Evolutionary conservation across 2,329 filamentous ascomycete species (phyloP).

Genomic region (Ustilaginoidea virens): DNA sequence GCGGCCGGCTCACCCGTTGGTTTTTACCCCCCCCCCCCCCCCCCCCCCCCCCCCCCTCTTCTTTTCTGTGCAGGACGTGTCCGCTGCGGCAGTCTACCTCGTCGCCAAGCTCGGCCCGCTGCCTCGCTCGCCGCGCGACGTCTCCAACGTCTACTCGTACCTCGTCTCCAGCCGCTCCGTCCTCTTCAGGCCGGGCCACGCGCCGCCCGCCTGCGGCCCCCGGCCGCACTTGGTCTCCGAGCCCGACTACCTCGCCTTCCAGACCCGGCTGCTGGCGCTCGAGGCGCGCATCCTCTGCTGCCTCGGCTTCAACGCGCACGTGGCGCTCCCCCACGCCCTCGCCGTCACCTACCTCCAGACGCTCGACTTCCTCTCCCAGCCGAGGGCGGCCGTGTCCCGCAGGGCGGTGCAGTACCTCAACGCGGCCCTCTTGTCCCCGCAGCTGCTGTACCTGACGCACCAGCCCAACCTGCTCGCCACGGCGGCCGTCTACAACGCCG

Average conservation of each 20-base stretch:
- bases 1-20: too few relatives aligned
- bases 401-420: conserved; percentile 70
- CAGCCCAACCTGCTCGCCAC: conserved; percentile 77
- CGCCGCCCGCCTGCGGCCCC: conserved; percentile 24
- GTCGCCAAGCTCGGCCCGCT: conserved; percentile 67
- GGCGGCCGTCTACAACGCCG: conserved; percentile 80
- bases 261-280: conserved; percentile 49
- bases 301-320: conserved; percentile 70
- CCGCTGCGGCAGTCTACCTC: conserved; percentile 68
- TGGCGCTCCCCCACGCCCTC: conserved; percentile 71
- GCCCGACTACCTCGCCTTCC: conserved; percentile 49
- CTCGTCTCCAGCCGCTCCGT: conserved; percentile 49
- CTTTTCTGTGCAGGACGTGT: conserved; percentile 46
- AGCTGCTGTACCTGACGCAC: conserved; percentile 81
- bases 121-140: conserved; percentile 61
- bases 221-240: conserved; percentile 57
- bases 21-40: too few relatives aligned
- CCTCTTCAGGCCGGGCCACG: conserved; percentile 28
- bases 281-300: conserved; percentile 65
- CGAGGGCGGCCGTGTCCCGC: conserved; percentile 38
- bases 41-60: too few relatives aligned
- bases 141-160: conserved; percentile 76
- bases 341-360: conserved; percentile 88
- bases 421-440: conserved; percentile 68
- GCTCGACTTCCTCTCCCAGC: conserved; percentile 47